phyloP scores from a whole-genome alignment of 2,329 filamentous ascomycete genomes.

The Fusarium sterilihyphosum region DNA sequence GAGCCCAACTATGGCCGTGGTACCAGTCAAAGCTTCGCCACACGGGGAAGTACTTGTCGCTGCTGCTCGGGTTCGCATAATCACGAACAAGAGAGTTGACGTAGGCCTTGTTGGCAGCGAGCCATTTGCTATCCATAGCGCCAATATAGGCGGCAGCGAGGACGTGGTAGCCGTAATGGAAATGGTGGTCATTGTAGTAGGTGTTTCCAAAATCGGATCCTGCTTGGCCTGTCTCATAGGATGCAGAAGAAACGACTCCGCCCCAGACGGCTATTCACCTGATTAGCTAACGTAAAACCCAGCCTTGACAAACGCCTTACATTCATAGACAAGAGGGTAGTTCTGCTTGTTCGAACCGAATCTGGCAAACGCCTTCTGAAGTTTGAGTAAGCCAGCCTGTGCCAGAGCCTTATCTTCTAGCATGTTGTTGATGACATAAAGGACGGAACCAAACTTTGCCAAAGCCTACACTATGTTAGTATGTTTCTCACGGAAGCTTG shows the following conservation, averaged over 20 bases:
- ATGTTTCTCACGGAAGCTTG: background rate
- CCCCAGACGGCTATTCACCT: constrained; percentile 71
- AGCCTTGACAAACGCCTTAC: constrained; percentile 49
- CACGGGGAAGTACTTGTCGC: constrained; percentile 82
- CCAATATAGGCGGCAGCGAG: constrained; percentile 86
- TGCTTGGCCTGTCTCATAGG: constrained; percentile 74
- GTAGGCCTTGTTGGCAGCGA: constrained; percentile 77
- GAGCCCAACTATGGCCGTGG: constrained; percentile 94
- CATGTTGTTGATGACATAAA: constrained; percentile 73
- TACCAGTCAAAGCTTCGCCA: constrained; percentile 93
- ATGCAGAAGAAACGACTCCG: constrained; percentile 80
- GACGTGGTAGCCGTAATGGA: constrained; percentile 89
- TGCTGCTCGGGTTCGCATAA: constrained; percentile 75
- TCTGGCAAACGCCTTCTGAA: constrained; percentile 73
- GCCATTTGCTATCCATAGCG: constrained; percentile 79
- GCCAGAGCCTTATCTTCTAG: constrained; percentile 67
- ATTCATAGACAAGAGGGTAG: constrained; percentile 72
- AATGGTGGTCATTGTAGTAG: constrained; percentile 81
- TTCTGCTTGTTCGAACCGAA: constrained; percentile 76
- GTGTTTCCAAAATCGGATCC: constrained; percentile 90
- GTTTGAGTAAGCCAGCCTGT: constrained; percentile 64
- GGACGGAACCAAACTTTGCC: constrained; percentile 77
- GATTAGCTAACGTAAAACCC: constrained; percentile 23
- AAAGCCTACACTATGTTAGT: constrained; percentile 60
- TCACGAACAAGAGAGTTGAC: constrained; percentile 89